These are phyloP conservation scores for Eimeria maxima DNA, from an alignment of 169 alveolate species.

Conservation along the genomic window DNA sequence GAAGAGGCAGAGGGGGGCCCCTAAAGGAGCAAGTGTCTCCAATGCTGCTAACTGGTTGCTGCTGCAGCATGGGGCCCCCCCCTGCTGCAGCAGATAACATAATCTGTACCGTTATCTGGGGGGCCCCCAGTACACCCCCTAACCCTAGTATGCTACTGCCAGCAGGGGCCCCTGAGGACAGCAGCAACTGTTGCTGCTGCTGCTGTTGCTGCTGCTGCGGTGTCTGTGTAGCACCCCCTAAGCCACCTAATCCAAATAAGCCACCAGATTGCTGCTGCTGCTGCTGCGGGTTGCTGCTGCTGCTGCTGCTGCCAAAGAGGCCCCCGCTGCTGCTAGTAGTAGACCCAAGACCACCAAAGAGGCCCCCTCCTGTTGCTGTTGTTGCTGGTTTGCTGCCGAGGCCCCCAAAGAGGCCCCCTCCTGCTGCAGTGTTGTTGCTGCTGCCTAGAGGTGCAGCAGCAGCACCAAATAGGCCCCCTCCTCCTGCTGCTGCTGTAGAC, in stretches of 20 bases:
- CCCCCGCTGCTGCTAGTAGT: not conserved
- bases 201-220: slow-evolving; percentile 61
- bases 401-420: slow-evolving; percentile 26
- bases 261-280: slow-evolving; percentile 4
- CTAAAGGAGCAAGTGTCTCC: slow-evolving; percentile 8
- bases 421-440: not conserved
- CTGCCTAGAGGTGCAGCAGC: not conserved
- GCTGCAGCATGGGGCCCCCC: too few relatives aligned
- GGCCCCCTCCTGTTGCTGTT: slow-evolving; percentile 19
- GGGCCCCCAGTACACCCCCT: slow-evolving; percentile 45
- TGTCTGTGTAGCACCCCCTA: slow-evolving; percentile 12
- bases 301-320: slow-evolving; percentile 9
- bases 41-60: slow-evolving; percentile 1
- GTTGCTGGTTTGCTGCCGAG: not conserved
- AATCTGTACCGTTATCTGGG: slow-evolving; percentile 32
- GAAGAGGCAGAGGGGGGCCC: not conserved
- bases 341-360: not conserved
- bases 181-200: slow-evolving; percentile 75
- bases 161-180: not conserved
- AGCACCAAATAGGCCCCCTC: slow-evolving; percentile 14
- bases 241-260: slow-evolving; percentile 13
- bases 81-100: slow-evolving; percentile 29
- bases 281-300: not conserved
- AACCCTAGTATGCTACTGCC: slow-evolving; percentile 8
- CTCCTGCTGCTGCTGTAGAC: not conserved